Evolutionary conservation across 192 early-diverging fungal genomes (phyloP).

Genomic region (Podila clonocystis): DNA sequence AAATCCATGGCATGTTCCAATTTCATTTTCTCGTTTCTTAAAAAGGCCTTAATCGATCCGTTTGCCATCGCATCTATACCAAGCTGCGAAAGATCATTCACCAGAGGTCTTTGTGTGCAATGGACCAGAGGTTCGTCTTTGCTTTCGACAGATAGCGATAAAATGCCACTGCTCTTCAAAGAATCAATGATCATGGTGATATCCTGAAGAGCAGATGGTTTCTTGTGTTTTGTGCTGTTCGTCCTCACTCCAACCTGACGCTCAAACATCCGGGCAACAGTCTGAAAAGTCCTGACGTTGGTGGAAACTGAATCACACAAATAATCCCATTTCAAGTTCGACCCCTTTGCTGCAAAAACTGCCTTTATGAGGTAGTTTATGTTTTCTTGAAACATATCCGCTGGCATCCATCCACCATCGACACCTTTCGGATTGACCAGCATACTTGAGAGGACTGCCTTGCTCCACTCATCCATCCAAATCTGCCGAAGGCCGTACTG

Average conservation of each 20-base stretch:
- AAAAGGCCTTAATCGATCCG: slow-evolving; percentile 5
- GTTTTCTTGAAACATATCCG: slow-evolving; percentile 25
- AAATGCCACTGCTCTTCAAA: slow-evolving; percentile 3
- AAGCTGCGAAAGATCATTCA: slow-evolving; percentile 11
- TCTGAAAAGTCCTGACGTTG: slow-evolving; percentile 24
- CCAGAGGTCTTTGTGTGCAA: not conserved
- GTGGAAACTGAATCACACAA: slow-evolving; percentile 11
- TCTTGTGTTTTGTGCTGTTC: slow-evolving; percentile 10
- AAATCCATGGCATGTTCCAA: slow-evolving; percentile 7
- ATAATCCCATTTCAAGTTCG: slow-evolving; percentile 26
- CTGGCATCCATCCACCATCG: slow-evolving; percentile 22
- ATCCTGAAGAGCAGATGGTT: not conserved
- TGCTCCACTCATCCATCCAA: slow-evolving; percentile 15
- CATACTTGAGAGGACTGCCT: slow-evolving; percentile 4
- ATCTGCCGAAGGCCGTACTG: slow-evolving; percentile 3
- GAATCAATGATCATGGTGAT: not conserved
- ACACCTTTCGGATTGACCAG: slow-evolving; percentile 24
- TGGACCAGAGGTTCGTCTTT: no score
- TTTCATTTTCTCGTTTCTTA: not conserved
- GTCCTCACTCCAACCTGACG: slow-evolving; percentile 6
- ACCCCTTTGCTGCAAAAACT: slow-evolving; percentile 15
- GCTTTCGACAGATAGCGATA: not conserved
- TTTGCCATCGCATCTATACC: slow-evolving; percentile 10
- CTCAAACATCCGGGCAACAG: slow-evolving; percentile 19
- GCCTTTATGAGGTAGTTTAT: slow-evolving; percentile 25